Conservation (phyloP, 305 asterid species). For the Ilex paraguariensis region DNA sequence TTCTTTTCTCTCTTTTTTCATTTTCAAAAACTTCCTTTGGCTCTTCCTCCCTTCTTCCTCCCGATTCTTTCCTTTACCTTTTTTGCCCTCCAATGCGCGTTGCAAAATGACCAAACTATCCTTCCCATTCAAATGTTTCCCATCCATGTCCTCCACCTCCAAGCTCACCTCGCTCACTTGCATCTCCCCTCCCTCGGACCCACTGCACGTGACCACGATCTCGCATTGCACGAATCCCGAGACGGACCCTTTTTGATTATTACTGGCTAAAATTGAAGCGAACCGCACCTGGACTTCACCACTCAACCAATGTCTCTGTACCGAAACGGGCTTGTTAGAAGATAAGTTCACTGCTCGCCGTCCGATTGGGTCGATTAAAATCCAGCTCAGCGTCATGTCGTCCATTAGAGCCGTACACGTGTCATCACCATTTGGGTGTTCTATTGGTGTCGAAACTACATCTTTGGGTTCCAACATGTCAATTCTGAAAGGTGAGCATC, state of each 20-base stretch:
- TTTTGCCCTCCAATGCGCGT: conserved; percentile 59
- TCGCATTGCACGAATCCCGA: conserved; percentile 51
- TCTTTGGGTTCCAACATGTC: conserved; percentile 78
- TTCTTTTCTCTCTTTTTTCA: conserved; percentile 53
- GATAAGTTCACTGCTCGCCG: conserved; percentile 57
- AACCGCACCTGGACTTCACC: conserved; percentile 69
- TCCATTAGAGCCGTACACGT: conserved; percentile 22
- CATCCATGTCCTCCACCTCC: conserved; percentile 78
- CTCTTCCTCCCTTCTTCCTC: conserved; percentile 39
- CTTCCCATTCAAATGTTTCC: conserved; percentile 66
- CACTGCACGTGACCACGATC: conserved; percentile 60
- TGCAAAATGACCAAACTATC: conserved; percentile 67
- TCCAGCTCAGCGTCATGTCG: conserved; percentile 68
- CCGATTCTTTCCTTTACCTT: conserved; percentile 38
- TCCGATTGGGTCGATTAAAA: conserved; percentile 46
- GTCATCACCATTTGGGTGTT: conserved; percentile 41
- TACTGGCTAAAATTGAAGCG: conserved; percentile 39
- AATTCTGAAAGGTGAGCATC: conserved; percentile 71
- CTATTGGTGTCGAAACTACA: conserved; percentile 43
- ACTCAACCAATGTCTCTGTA: conserved; percentile 78
- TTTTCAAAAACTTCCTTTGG: conserved; percentile 36
- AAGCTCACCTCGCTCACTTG: conserved; percentile 74
- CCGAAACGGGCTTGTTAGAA: conserved; percentile 51
- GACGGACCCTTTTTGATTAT: conserved; percentile 4
- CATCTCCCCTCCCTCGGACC: conserved; percentile 59